phyloP scores from a whole-genome alignment of 495 filamentous ascomycete genomes.

The Xylaria castorea region DNA sequence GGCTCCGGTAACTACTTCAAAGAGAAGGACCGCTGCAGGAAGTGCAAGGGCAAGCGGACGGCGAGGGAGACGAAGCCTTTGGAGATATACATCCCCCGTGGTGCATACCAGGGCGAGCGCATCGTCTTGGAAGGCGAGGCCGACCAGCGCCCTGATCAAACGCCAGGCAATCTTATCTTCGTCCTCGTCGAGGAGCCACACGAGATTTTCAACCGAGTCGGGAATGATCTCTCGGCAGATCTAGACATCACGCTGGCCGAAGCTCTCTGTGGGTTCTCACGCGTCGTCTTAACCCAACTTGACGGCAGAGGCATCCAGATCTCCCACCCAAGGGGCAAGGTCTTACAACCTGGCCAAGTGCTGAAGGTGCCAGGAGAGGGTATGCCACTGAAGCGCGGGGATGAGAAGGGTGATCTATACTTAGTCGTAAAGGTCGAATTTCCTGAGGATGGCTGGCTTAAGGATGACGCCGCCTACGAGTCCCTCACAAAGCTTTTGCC shows the following conservation, averaged over 20 bases:
- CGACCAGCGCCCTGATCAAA: constrained; percentile 88
- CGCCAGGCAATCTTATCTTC: constrained; percentile 93
- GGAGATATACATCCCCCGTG: constrained; percentile 94
- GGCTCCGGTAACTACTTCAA: constrained; percentile 83
- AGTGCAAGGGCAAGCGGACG: constrained; percentile 91
- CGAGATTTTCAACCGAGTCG: constrained; percentile 77
- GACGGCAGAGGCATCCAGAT: constrained; percentile 91
- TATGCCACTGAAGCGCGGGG: constrained; percentile 89
- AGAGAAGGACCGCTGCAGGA: constrained; percentile 97
- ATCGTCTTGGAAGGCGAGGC: constrained; percentile 94
- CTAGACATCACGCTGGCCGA: constrained; percentile 83
- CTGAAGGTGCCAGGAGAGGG: constrained; percentile 87
- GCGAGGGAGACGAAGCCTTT: constrained; percentile 86
- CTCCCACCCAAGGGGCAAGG: constrained; percentile 72
- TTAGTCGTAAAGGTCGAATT: constrained; percentile 86
- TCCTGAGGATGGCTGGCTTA: constrained; percentile 83
- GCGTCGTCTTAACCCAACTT: constrained; percentile 89
- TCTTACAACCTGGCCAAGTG: constrained; percentile 80
- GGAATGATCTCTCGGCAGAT: constrained; percentile 80
- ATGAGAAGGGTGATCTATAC: constrained; percentile 85
- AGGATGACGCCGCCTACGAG: constrained; percentile 68
- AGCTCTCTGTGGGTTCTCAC: constrained; percentile 85
- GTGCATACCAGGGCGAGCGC: constrained; percentile 84
- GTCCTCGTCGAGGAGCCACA: constrained; percentile 82
- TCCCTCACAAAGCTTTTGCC: constrained; percentile 79